A percentile compares a stretch with the other conserved stretches of the same genome.
Evolutionary conservation across 1,139 yeast species (phyloP).

Genomic region (Waltiozyma sp.): DNA sequence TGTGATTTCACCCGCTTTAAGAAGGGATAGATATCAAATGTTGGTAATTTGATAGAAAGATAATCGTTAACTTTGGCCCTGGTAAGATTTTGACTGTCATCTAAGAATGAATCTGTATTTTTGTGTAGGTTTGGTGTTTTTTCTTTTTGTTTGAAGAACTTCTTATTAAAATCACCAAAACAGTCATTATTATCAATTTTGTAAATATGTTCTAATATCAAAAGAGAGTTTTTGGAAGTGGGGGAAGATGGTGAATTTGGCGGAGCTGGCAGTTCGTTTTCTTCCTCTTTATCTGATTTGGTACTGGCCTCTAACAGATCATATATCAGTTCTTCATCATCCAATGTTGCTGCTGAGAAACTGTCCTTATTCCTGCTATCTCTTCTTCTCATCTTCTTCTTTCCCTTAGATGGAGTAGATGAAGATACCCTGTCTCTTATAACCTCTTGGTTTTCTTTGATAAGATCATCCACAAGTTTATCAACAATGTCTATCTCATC

Average conservation of each 20-base stretch:
- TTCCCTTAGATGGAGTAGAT: background rate
- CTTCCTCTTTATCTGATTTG: background rate
- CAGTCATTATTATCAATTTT: background rate
- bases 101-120: background rate
- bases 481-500: background rate
- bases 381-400: background rate
- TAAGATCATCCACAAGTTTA: background rate
- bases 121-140: too few relatives aligned
- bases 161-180: background rate
- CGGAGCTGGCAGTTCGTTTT: background rate
- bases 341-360: background rate
- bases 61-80: background rate
- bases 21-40: background rate
- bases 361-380: background rate
- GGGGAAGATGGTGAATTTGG: background rate
- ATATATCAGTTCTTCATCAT: background rate
- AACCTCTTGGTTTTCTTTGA: background rate
- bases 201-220: background rate
- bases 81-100: background rate
- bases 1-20: slow-evolving; percentile 1
- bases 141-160: background rate
- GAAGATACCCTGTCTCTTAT: background rate
- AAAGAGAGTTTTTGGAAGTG: background rate
- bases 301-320: background rate
- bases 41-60: background rate